Conservation (phyloP, 129 eudicot genomes). For the Escallonia herrerae region DNA sequence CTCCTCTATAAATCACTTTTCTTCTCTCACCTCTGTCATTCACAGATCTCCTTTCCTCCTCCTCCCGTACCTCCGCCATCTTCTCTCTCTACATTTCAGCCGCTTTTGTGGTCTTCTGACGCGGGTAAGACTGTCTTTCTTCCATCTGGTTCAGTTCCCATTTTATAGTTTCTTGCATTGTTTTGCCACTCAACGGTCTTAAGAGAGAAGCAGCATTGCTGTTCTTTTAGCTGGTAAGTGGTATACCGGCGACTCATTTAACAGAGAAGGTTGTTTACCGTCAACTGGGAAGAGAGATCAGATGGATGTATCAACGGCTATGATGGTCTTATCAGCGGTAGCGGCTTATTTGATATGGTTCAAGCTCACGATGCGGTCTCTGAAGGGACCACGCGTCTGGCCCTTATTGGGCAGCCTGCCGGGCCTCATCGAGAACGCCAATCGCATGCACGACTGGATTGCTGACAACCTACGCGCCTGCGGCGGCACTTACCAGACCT, state of each 20-base stretch:
- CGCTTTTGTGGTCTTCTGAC: no score
- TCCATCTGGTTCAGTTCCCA: not conserved
- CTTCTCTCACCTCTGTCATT: conserved; percentile 20
- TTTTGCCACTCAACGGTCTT: not conserved
- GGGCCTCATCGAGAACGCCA: conserved; percentile 43
- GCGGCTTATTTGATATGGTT: conserved; percentile 47
- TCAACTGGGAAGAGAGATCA: not conserved
- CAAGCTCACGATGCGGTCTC: conserved; percentile 29
- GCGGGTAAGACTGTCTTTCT: not conserved
- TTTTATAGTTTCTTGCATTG: not conserved
- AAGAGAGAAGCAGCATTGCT: not conserved
- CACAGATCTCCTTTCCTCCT: conserved; percentile 17
- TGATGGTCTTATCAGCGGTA: conserved; percentile 27
- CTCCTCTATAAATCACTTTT: not conserved
- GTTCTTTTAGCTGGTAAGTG: conserved; percentile 8
- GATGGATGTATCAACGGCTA: conserved; percentile 40
- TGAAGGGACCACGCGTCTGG: conserved; percentile 66
- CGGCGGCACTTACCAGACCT: conserved; percentile 72
- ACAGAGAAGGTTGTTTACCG: not conserved
- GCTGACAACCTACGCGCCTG: conserved; percentile 56
- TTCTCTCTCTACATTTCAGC: not conserved
- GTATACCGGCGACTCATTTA: conserved; percentile 6
- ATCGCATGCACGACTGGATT: conserved; percentile 67
- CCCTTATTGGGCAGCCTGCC: conserved; percentile 64
- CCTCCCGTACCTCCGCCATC: no score